These are phyloP conservation scores for Obba rivulosa DNA, from an alignment of 768 basidiomycete species.

Conservation along the genomic window DNA sequence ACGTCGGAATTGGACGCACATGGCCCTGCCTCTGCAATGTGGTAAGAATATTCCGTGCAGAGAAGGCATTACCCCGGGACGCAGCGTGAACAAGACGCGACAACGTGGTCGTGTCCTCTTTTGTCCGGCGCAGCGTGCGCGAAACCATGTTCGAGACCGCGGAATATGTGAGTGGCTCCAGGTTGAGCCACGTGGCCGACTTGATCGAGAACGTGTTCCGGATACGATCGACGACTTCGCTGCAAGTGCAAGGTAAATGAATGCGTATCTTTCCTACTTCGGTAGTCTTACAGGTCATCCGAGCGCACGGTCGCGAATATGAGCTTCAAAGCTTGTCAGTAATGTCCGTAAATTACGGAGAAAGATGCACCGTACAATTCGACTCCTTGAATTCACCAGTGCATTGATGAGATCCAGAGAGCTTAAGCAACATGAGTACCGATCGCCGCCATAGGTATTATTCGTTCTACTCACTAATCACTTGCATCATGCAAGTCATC, in stretches of 20 bases:
- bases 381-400: constrained; percentile 57
- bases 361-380: constrained; percentile 42
- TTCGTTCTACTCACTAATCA: constrained; percentile 43
- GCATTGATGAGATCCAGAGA: constrained; percentile 63
- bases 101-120: constrained; percentile 49
- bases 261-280: neutral
- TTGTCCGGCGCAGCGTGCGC: constrained; percentile 54
- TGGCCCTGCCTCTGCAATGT: constrained; percentile 60
- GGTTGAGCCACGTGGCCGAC: constrained; percentile 61
- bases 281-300: constrained; percentile 40
- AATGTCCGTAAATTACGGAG: neutral
- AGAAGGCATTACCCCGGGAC: constrained; percentile 69
- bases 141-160: constrained; percentile 58
- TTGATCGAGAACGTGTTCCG: constrained; percentile 52
- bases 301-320: constrained; percentile 61
- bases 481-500: constrained; percentile 76
- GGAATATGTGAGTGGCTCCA: constrained; percentile 53
- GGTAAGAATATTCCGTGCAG: constrained; percentile 56
- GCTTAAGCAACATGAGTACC: constrained; percentile 26
- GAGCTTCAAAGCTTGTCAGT: constrained; percentile 34
- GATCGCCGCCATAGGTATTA: neutral
- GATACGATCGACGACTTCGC: constrained; percentile 43
- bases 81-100: constrained; percentile 50
- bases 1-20: constrained; percentile 32
- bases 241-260: constrained; percentile 10